Evolutionary conservation across 257 asterid species (phyloP), one percentile per base, ranked within the genome.

Genomic region (Fraxinus excelsior): DNA sequence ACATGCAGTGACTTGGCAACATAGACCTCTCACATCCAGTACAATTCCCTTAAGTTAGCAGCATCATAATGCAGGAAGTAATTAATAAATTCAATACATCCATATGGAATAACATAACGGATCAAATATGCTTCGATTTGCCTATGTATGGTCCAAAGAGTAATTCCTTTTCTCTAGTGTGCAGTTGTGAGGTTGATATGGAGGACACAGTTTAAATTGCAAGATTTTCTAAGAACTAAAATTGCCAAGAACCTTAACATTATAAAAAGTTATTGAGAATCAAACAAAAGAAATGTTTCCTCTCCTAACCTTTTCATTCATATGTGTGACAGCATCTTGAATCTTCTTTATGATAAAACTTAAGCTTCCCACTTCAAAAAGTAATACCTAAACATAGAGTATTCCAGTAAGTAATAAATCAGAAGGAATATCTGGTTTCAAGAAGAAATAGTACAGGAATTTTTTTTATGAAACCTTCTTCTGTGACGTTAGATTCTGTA

Each of bases 281-380:
- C 38, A 40, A 9, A 62, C 4, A 35, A 40, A 3, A 7, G 23
- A 58, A 58, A 58, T 58, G 67, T 11, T 58, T 58, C 5, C 31
- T 34, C 70, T 71, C 31, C 82, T 44, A 35, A 86, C 89, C 87
- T 81, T 79, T 73, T 83, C 81, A 79, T 78, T 82, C 84, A 86
- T 83, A 23, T 6, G 51, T 67, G 74, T 62, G 78, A 83, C 77
- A 46, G 86, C 82, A 70, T 79, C 78, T 74, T 83, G 87, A 66
- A 83, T 74, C 80, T 75, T 86, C 79, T 76, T 81, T 64, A 86
- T 74, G 40, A 76, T 72, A 62, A 83, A 72, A 23, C 84, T 79
- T 60, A 81, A 73, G 19, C 68, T 77, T 51, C 67, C 81, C 70
- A 83, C 82, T 83, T 86, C 89, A 53, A 74, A 76, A 56, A 71